Evolutionary conservation across 1,284 basidiomycete species (phyloP), one percentile per base, ranked within the genome.

Genomic region (Malassezia sympodialis): DNA sequence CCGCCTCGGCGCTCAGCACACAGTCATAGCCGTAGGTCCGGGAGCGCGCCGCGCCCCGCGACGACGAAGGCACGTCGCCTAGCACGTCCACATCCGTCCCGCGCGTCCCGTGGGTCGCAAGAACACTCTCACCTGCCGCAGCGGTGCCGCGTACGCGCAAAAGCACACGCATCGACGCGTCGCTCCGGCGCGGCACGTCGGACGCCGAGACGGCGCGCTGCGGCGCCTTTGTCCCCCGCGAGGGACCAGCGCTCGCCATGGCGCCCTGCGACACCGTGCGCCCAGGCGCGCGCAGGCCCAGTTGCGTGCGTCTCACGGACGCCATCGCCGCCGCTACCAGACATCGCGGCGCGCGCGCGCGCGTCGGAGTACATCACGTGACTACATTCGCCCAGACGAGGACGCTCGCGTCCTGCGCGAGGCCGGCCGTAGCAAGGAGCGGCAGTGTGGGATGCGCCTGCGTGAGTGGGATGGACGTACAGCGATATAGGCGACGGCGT

Each of bases 1-100:
- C 91, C 8, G 93, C 93, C 73, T 96, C 91, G 21, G 91, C 90
- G 1, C 94, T 93, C 77, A 94, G 96, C 10, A 96, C 69, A 34
- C 61, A 66, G 34, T 74, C 72, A 40, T 70, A 74, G 34, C 65
- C 65, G 51, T 74, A 74, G 39, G 64, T 70, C 59, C 65, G 69
- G 26, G 68, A 62, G 10, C 68, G 62, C 10, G 56, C 53, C 4
- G 57, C 52, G 2, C 58, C 43, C 8, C 40, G 51, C 12, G 48
- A 15, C 7, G 23, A 24, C 11, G 45, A 10, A 10, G 17, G 26
- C 27, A 31, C 35, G 14, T 43, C 27, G 8, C 14, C 27, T 6
- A 28, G 15, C 4, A 49, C 40, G 14, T 19, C 17, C 14, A 49
- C 37, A 40, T 44, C 41, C 14, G 26, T 43, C 4, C 51, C 51